Conservation (phyloP, 371 early-diverging fungal species). For the Actinomucor elegans region DNA sequence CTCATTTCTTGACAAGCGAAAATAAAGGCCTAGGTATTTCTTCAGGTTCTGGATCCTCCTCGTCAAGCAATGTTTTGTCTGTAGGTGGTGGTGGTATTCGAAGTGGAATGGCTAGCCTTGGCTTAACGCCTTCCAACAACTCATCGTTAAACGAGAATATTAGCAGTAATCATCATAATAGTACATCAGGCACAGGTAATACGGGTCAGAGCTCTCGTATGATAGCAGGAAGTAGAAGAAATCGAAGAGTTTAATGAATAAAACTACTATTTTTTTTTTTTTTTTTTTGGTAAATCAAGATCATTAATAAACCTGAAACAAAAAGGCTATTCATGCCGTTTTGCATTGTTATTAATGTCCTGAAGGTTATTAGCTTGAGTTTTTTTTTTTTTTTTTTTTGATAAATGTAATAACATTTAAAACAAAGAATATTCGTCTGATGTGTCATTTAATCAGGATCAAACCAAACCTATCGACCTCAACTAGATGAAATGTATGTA, state of each 20-base stretch:
- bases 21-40: constrained; percentile 17
- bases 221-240: constrained; percentile 3
- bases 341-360: too few relatives aligned
- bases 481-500: too few relatives aligned
- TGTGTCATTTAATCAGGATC: too few relatives aligned
- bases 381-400: too few relatives aligned
- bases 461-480: too few relatives aligned
- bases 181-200: background rate
- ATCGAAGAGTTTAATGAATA: constrained; percentile 3
- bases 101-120: constrained; percentile 22
- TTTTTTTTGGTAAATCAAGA: too few relatives aligned
- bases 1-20: too few relatives aligned
- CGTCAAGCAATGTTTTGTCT: background rate
- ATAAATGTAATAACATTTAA: too few relatives aligned
- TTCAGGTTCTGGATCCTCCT: background rate
- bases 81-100: constrained; percentile 15
- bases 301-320: background rate
- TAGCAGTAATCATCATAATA: background rate
- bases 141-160: background rate
- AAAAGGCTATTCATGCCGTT: background rate
- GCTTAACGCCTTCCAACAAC: constrained; percentile 2
- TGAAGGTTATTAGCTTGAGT: too few relatives aligned
- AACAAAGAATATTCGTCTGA: too few relatives aligned
- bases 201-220: background rate
- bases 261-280: background rate